Evolutionary conservation across 83 land plant genomes (phyloP), one percentile per base, ranked within the genome.

Genomic region (Diphasiastrum complanatum): DNA sequence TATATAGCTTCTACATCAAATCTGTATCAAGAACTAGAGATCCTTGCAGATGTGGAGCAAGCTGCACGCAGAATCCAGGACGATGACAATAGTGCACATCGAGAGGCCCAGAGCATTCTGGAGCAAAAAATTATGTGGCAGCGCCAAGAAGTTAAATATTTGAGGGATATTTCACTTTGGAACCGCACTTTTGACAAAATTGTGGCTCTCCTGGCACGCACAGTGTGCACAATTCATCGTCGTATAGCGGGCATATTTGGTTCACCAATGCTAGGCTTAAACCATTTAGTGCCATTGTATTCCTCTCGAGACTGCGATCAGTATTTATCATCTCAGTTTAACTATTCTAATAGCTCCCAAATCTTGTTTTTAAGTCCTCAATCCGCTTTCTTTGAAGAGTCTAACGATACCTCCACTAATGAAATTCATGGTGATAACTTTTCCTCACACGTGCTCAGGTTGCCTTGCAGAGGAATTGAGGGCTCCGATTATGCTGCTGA

Each of bases 81-180:
- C 37, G 68, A 63, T 14, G 43, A 48, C 40, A 47, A 24, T 53
- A 36, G 53, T 4, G 35, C 24, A 36, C 43, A 36, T 32, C 59
- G 56, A 60, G 45, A 69, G 19, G 70, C 74, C 37, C 40, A 67
- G 23, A 69, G 65, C 26, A 38, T 54, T 3, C 58, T 83, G 27
- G 41, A 65, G 14, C 60, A 75, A 52, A 81, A 86, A 33, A 47
- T 83, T 19, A 29, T 62, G 23, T 65, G 63, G 62, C 80, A 79
- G 75, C 65, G 79, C 29, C 78, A 78, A 43, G 70, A 62, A 24
- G 81, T 88, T 4, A 60, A 68, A 12, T 64, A 58, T 31, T 58
- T 76, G 6, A 55, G 52, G 45, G 82, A 84, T n/a, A 61, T 57
- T 12, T 88, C 95, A 19, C 71, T 88, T 1, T 88, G 95, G 95